Conservation (phyloP, 192 early-diverging fungal species). For the Mycoemilia scoparia region DNA sequence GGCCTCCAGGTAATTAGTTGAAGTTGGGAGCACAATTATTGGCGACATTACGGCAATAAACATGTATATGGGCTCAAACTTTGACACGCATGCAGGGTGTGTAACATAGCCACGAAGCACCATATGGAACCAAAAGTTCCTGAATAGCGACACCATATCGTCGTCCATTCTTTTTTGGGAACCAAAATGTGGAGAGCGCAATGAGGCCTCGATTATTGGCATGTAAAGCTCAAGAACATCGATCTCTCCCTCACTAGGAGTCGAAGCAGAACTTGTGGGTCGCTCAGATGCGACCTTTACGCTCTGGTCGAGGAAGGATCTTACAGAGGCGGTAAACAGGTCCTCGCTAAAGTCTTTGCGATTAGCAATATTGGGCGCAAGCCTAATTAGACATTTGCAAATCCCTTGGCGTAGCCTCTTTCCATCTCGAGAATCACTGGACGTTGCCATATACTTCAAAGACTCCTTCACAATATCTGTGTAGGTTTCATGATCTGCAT, state of each 20-base stretch:
- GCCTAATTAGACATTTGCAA: too few relatives aligned
- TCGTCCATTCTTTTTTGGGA: too few relatives aligned
- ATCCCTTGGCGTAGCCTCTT: too few relatives aligned
- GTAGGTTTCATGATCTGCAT: constrained; percentile 33
- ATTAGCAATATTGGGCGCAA: constrained; percentile 8
- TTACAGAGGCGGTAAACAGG: constrained; percentile 10
- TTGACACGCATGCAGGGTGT: constrained; percentile 51
- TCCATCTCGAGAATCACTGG: constrained; percentile 9
- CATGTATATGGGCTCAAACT: constrained; percentile 49
- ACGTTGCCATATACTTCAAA: constrained; percentile 12
- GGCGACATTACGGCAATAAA: constrained; percentile 74
- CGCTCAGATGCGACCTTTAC: constrained; percentile 5
- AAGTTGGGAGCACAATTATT: constrained; percentile 48
- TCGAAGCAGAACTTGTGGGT: constrained; percentile 3
- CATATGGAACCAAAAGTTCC: constrained; percentile 84
- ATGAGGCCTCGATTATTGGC: too few relatives aligned
- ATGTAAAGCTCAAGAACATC: constrained; percentile 38
- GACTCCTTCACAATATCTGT: constrained; percentile 32
- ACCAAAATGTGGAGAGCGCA: too few relatives aligned
- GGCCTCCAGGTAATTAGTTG: constrained; percentile 61
- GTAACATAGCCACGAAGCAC: constrained; percentile 58
- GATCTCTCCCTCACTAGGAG: constrained; percentile 11
- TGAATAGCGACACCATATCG: constrained; percentile 51
- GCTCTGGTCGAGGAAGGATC: constrained; percentile 18
- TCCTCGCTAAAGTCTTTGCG: constrained; percentile 10